Evolutionary conservation across 140 eudicot genomes (phyloP).

Genomic region (Ambrosia hybrid): DNA sequence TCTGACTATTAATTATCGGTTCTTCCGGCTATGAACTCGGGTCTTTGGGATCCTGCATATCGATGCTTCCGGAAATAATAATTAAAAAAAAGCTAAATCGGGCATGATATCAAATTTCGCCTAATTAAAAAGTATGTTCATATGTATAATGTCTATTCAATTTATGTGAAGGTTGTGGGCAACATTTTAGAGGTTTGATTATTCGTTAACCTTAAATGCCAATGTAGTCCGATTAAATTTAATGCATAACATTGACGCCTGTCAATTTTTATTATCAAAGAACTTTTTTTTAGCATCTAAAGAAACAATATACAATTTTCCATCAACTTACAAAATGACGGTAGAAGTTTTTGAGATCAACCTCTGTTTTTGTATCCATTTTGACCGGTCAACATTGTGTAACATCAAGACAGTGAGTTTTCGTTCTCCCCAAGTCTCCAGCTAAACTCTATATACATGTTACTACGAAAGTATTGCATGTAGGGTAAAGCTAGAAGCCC

Average conservation of each 20-base stretch:
- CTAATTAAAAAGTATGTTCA: not conserved
- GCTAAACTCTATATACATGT: conserved; percentile 22
- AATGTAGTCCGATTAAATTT: not conserved
- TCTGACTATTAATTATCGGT: conserved; percentile 13
- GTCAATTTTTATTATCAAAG: not conserved
- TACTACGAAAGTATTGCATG: conserved; percentile 12
- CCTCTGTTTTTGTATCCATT: not conserved
- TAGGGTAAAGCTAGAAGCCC: conserved; percentile 36
- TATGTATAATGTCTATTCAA: not conserved
- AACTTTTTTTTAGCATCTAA: not conserved
- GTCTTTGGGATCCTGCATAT: conserved; percentile 15
- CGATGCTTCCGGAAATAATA: too few relatives aligned
- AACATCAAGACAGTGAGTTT: conserved; percentile 23
- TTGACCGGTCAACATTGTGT: not conserved
- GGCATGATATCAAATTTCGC: not conserved
- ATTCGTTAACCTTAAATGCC: not conserved
- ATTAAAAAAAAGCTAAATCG: not conserved
- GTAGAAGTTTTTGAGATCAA: not conserved
- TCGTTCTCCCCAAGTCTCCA: conserved; percentile 26
- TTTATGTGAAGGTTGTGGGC: conserved; percentile 1
- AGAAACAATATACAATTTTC: not conserved
- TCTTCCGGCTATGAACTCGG: conserved; percentile 24
- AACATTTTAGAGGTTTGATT: not conserved
- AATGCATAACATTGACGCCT: not conserved
- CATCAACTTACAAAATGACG: not conserved